These are phyloP conservation scores for Coriolopsis trogii DNA, from an alignment of 1,284 basidiomycete species.

Conservation along the genomic window DNA sequence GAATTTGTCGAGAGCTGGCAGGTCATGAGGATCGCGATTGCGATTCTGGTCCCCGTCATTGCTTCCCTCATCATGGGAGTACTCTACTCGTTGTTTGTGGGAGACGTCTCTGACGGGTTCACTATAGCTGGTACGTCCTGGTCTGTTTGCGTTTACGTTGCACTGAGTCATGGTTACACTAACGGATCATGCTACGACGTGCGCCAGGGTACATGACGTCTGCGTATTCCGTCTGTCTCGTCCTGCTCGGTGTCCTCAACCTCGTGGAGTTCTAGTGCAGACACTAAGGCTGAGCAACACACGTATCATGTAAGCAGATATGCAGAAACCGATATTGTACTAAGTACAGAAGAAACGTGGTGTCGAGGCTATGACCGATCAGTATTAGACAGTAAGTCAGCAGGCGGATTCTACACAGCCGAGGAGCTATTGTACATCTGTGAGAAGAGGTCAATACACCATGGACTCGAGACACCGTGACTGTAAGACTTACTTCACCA, in stretches of 20 bases:
- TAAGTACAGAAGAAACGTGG: no score
- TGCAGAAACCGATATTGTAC: no score
- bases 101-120: slow-evolving; percentile 22
- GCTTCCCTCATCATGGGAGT: slow-evolving; percentile 17
- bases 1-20: slow-evolving; percentile 29
- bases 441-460: no score
- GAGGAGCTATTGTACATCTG: no score
- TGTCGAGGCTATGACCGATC: no score
- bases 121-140: slow-evolving; percentile 24
- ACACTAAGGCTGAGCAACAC: no score
- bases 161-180: not conserved
- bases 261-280: slow-evolving; percentile 23
- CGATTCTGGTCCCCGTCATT: slow-evolving; percentile 18
- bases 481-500: no score
- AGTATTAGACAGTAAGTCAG: no score
- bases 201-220: slow-evolving; percentile 22
- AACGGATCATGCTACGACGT: not conserved
- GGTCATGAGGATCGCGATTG: slow-evolving; percentile 19
- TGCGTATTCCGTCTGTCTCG: slow-evolving; percentile 25
- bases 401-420: no score
- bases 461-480: no score
- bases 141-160: not conserved
- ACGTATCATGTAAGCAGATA: no score
- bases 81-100: slow-evolving; percentile 14
- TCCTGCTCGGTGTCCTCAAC: slow-evolving; percentile 22